These are phyloP conservation scores for Phytophthora rubi DNA, from an alignment of 352 stramenopile genomes.

Conservation along the genomic window DNA sequence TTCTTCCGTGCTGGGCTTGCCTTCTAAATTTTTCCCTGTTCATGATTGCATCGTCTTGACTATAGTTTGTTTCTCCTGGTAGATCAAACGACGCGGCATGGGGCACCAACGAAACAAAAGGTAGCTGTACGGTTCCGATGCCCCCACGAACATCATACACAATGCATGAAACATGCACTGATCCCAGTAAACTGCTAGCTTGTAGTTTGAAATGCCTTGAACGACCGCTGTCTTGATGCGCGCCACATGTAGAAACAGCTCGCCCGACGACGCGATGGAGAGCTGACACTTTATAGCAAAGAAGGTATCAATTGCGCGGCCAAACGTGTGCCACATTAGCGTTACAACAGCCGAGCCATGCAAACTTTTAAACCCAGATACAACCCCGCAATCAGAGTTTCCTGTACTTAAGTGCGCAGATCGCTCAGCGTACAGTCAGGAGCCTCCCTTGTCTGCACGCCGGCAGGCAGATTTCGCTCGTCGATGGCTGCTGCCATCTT, in stretches of 20 bases:
- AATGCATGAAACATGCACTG: constrained; percentile 11
- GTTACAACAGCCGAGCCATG: neutral
- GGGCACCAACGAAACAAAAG: constrained; percentile 1
- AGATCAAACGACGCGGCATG: neutral
- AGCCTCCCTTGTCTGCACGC: constrained; percentile 26
- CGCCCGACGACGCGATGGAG: constrained; percentile 2
- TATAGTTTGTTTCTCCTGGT: neutral
- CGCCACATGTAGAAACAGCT: constrained; percentile 21
- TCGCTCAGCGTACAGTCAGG: constrained; percentile 15
- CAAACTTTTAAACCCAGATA: neutral
- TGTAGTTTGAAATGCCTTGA: constrained; percentile 1
- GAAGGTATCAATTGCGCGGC: constrained; percentile 21
- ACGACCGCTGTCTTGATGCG: constrained; percentile 7
- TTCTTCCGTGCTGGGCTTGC: neutral
- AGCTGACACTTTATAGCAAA: constrained; percentile 32
- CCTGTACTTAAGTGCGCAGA: constrained; percentile 14
- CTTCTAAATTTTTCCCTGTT: constrained; percentile 4
- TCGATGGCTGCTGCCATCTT: constrained; percentile 38
- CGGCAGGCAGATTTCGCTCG: constrained; percentile 24
- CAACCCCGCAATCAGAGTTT: neutral
- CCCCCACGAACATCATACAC: constrained; percentile 8
- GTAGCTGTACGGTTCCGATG: constrained; percentile 7
- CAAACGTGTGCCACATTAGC: constrained; percentile 2
- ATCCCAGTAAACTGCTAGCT: neutral
- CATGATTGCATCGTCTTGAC: constrained; percentile 4